Base-by-base conservation (phyloP, 306 rosid genomes). In the Datisca glomerata region DNA sequence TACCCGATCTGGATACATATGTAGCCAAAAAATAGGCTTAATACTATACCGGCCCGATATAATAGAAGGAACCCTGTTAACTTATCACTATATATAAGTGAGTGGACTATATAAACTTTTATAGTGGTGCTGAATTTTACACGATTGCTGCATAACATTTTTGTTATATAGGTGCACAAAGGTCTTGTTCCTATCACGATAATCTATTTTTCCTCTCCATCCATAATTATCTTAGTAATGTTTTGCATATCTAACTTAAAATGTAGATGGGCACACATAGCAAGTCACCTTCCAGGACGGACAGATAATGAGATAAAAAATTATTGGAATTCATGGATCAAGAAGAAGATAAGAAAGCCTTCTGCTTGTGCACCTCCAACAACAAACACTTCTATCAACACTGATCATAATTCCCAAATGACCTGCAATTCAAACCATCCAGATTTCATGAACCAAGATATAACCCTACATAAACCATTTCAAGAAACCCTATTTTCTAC, bases 301-400 rank as follows among this genome's bases (percentile, higher is more conserved):
- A 89, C 97, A 8, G 97, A 89, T 59, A 89, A 89, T 4, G 97
- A 89, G 65, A 89, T 89, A 51, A 89, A 89, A 61, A 89, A 89
- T 66, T 89, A 89, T 21, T 89, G 97, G 97, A 89, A 89, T 33
- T 89, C 97, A 24, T 89, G 97, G 97, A 89, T 89, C 48, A 89
- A 83, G 43, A 89, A 89, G 72, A 89, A 89, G 74, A 89, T 83
- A 1, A 33, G 81, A 66, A 89, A 83, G 47, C 70, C 94, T 33
- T 51, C 72, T 14, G 45, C 85, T 1, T 29, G n/a, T n/a, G n/a
- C 71, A 4, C 16, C 79, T 56, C 52, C 72, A 3, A 21, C 63
- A 12, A 29, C 62, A 22, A 18, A 25, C 13, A 21, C 41, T 4
- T 7, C 60, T 15, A 39, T 43, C 7, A n/a, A 47, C 0, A 16